Evolutionary conservation across 257 asterid species (phyloP).

Genomic region (Anisodus tanguticus): DNA sequence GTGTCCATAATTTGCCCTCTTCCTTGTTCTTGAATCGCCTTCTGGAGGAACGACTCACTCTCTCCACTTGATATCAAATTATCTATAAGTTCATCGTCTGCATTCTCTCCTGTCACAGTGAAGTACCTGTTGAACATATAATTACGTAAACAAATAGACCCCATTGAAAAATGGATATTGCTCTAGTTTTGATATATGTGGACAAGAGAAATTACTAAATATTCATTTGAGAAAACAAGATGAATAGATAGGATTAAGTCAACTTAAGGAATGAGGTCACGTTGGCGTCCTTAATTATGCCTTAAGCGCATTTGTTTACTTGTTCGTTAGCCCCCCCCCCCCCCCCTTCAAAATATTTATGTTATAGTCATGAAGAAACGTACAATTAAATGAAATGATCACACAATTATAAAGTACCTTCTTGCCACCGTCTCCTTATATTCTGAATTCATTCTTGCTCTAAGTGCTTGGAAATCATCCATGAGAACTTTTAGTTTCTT

Average conservation of each 20-base stretch:
- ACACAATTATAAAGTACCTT: slow-evolving; percentile 7
- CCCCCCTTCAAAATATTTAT: neutral
- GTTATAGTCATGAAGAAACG: neutral
- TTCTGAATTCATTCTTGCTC: slow-evolving; percentile 45
- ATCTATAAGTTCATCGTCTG: slow-evolving; percentile 47
- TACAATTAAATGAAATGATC: neutral
- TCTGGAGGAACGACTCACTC: slow-evolving; percentile 49
- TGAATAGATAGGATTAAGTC: neutral
- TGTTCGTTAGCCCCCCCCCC: neutral
- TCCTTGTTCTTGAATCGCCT: slow-evolving; percentile 56
- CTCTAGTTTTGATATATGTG: neutral
- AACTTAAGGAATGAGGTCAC: neutral
- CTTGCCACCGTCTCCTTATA: slow-evolving; percentile 51
- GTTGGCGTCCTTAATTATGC: neutral
- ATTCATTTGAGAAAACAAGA: too few relatives aligned
- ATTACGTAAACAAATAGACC: neutral
- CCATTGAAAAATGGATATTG: neutral
- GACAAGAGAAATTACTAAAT: too few relatives aligned
- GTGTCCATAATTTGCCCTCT: slow-evolving; percentile 52
- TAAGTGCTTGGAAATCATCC: slow-evolving; percentile 47
- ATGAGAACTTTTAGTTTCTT: slow-evolving; percentile 47
- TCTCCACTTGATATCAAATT: slow-evolving; percentile 54
- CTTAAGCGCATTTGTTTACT: neutral
- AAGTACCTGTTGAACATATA: slow-evolving; percentile 31
- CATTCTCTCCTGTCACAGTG: slow-evolving; percentile 49